Percentiles rank a stretch among this genome's conserved stretches.
Conservation (phyloP, 805 yeast species). For the Torulaspora delbrueckii region DNA sequence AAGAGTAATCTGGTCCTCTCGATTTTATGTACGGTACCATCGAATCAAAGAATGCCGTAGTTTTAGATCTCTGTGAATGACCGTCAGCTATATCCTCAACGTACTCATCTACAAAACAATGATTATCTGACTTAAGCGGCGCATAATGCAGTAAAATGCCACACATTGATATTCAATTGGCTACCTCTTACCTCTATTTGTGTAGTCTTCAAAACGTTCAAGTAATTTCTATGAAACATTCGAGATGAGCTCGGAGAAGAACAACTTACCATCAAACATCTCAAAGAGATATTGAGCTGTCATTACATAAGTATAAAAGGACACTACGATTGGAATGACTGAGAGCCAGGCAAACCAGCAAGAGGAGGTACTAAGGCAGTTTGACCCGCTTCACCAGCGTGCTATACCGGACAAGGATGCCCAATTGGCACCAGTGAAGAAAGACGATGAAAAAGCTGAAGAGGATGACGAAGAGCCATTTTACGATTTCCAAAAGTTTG, state of each 20-base stretch:
- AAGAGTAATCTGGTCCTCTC: constrained; percentile 63
- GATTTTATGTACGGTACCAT: constrained; percentile 44
- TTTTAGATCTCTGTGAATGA: constrained; percentile 9
- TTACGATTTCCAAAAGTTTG: constrained; percentile 82
- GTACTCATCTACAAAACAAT: constrained; percentile 10
- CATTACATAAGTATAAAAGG: not conserved
- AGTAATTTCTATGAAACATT: not conserved
- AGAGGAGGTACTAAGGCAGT: constrained; percentile 5
- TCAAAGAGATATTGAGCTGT: not conserved
- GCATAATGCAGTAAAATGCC: constrained; percentile 45
- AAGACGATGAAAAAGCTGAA: constrained; percentile 5
- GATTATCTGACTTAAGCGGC: constrained; percentile 1
- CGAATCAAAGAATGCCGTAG: constrained; percentile 27
- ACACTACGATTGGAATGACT: not conserved
- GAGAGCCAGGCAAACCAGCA: constrained; percentile 1
- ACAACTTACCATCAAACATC: not conserved
- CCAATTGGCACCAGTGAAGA: not conserved
- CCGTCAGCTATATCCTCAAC: constrained; percentile 14
- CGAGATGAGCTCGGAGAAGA: not conserved
- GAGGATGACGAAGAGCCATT: constrained; percentile 24
- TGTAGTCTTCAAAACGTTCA: not conserved
- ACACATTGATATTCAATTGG: constrained; percentile 41
- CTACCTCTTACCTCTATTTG: not conserved
- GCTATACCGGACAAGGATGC: not conserved
- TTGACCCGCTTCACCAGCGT: constrained; percentile 8